Evolutionary conservation across 768 basidiomycete species (phyloP), one percentile per base, ranked within the genome.

Genomic region (Ramaria sp.): DNA sequence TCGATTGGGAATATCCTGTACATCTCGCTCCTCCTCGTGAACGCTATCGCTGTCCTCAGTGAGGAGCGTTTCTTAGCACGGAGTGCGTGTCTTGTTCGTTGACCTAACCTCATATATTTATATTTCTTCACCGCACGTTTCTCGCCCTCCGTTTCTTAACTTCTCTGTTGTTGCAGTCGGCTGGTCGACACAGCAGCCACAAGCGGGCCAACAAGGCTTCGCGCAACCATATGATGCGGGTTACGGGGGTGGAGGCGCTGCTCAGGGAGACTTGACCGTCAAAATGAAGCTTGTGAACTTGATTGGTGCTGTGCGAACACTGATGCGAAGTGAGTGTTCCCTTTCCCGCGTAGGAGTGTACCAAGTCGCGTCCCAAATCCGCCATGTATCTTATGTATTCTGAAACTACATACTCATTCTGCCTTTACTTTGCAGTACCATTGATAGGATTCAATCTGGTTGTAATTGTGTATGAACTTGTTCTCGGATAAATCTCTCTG

Each of bases 61-160:
- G 95, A 99, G 71, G 95, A 99, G 64, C 81, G 95, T 7, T 99
- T 99, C 71, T 83, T 99, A 55, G 87, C 92, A 20, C 77, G 85
- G 67, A 92, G 93, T 95, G 67, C 63, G 87, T 78, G 56, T 24
- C 57, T 38, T 47, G 20, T 37, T 37, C 13, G 34, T 49, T 57
- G 41, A 56, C 54, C 5, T 56, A 45, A 39, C 17, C 34, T 37
- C 34, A 37, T 50, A 31, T 57, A 37, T 38, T 41, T 52, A n/a
- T 20, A 43, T 48, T 49, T 30, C 11, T 30, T 49, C 31, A 10
- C 48, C 17, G 20, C 46, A 31, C 43, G 37, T 19, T 51, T 33
- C 47, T 27, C 37, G n/a, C 50, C 13, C 33, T 37, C 52, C 30
- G 31, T 38, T 37, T 20, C 39, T 27, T 24, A 31, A 22, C 31